These are phyloP conservation scores for Pestalotiopsis sp. DNA, from an alignment of 2,329 filamentous ascomycete species.

Conservation along the genomic window DNA sequence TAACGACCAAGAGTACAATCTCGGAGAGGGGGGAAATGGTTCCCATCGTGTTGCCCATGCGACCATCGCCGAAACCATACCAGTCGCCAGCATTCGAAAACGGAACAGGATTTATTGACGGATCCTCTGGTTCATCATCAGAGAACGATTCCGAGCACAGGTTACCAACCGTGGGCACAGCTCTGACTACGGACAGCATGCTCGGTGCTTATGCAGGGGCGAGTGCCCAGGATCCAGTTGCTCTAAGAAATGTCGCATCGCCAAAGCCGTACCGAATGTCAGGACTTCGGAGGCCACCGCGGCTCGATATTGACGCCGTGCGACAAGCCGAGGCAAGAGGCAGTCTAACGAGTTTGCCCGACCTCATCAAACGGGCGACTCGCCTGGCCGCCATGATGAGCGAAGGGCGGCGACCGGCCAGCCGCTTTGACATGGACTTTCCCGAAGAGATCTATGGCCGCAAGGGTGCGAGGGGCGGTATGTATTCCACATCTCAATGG, in stretches of 20 bases:
- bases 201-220: constrained; percentile 54
- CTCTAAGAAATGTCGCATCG: constrained; percentile 27
- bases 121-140: constrained; percentile 48
- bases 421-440: constrained; percentile 58
- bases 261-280: constrained; percentile 48
- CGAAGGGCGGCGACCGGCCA: constrained; percentile 69
- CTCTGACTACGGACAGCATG: constrained; percentile 48
- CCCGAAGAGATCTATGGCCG: constrained; percentile 44
- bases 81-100: constrained; percentile 22
- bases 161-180: constrained; percentile 24
- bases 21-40: constrained; percentile 28
- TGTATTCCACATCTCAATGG: not conserved
- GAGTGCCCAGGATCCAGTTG: constrained; percentile 44
- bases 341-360: constrained; percentile 88
- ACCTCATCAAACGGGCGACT: constrained; percentile 88
- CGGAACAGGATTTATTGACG: constrained; percentile 50
- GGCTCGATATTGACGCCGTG: constrained; percentile 81
- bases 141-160: constrained; percentile 34
- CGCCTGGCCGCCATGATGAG: constrained; percentile 86
- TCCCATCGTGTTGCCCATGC: constrained; percentile 15
- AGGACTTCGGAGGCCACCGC: constrained; percentile 67
- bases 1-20: constrained; percentile 44
- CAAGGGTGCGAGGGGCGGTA: constrained; percentile 39
- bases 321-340: constrained; percentile 80
- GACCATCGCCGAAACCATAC: constrained; percentile 41